Evolutionary conservation across 2,329 filamentous ascomycete genomes (phyloP).

Genomic region (Ophiognomonia clavigignenti-juglandacearum): DNA sequence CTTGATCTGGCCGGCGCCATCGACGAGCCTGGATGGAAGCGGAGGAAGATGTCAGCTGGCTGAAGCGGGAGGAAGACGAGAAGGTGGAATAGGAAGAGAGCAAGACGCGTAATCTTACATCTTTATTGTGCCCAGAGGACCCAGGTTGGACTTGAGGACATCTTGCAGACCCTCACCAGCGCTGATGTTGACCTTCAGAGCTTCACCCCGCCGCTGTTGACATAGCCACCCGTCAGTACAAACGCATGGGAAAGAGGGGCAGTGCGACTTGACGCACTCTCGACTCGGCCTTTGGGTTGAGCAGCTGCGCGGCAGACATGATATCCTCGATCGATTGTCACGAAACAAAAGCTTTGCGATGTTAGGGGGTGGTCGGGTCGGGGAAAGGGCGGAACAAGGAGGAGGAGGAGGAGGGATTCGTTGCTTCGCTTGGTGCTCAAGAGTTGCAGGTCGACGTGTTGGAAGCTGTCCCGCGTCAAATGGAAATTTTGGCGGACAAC

Average conservation of each 20-base stretch:
- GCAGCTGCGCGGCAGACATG: slow-evolving; percentile 97
- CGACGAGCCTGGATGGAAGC: slow-evolving; percentile 52
- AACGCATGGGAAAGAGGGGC: slow-evolving; percentile 31
- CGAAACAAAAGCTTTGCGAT: no score
- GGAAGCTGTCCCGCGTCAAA: no score
- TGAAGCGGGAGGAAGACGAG: not conserved
- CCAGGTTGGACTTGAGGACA: slow-evolving; percentile 95
- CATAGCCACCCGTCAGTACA: slow-evolving; percentile 29
- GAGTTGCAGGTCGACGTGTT: no score
- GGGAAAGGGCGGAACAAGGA: no score
- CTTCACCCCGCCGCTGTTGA: slow-evolving; percentile 85
- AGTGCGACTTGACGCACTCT: slow-evolving; percentile 57
- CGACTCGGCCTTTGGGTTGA: slow-evolving; percentile 98
- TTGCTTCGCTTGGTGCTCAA: no score
- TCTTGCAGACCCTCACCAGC: slow-evolving; percentile 89
- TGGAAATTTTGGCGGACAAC: no score
- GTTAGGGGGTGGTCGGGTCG: not conserved
- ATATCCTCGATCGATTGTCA: slow-evolving; percentile 17
- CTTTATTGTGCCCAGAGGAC: slow-evolving; percentile 90
- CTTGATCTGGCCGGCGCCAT: slow-evolving; percentile 84
- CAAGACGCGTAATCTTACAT: slow-evolving; percentile 53
- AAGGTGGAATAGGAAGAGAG: not conserved
- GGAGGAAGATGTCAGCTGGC: slow-evolving; percentile 11
- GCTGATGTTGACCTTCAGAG: slow-evolving; percentile 92
- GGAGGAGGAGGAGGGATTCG: no score